Conservation (phyloP, 75 land plant genomes). For the Cupressus sempervirens region DNA sequence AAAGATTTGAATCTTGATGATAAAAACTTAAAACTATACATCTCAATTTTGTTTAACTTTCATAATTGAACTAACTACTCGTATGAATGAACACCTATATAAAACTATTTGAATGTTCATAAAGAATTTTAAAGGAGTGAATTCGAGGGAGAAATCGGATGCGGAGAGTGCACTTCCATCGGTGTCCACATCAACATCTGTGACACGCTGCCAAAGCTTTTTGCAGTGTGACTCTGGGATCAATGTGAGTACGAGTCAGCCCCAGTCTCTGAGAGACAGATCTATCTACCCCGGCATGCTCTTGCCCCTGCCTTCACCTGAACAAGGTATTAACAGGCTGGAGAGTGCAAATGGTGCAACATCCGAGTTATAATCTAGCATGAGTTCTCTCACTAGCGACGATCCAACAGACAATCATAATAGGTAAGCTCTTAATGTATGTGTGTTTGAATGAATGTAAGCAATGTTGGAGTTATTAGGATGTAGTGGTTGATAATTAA, state of each 20-base stretch:
- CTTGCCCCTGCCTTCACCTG: constrained; percentile 52
- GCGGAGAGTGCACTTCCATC: not conserved
- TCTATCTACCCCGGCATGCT: constrained; percentile 25
- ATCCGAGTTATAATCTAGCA: constrained; percentile 46
- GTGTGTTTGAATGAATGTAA: not conserved
- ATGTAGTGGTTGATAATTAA: too few relatives aligned
- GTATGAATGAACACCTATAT: too few relatives aligned
- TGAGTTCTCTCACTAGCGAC: constrained; percentile 51
- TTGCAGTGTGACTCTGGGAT: constrained; percentile 41
- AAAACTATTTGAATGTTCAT: too few relatives aligned
- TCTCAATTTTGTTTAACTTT: too few relatives aligned
- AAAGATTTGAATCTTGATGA: too few relatives aligned
- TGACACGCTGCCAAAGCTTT: constrained; percentile 8
- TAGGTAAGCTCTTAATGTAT: not conserved
- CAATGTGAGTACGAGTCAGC: constrained; percentile 1
- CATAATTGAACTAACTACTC: too few relatives aligned
- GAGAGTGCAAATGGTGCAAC: constrained; percentile 46
- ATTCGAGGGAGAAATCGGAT: too few relatives aligned
- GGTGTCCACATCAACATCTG: not conserved
- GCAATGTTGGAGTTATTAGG: not conserved
- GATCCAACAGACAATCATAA: constrained; percentile 34
- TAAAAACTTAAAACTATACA: too few relatives aligned
- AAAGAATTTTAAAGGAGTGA: too few relatives aligned
- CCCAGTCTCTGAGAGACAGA: constrained; percentile 27
- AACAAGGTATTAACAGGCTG: too few relatives aligned